Conservation (phyloP, 441 rosid genomes). For the Adansonia madagascariensis region DNA sequence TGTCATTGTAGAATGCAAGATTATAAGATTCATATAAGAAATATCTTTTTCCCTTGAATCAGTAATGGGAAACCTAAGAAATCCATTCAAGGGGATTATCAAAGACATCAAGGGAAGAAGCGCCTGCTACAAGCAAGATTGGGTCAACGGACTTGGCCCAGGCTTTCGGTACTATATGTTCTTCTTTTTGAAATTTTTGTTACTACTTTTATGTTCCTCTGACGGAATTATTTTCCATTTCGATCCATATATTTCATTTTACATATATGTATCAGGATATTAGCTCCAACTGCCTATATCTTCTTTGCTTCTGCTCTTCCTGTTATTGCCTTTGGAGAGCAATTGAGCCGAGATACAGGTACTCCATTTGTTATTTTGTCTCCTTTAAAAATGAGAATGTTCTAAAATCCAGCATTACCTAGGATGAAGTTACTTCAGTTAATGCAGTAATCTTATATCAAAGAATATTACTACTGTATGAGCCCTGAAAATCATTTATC, state of each 20-base stretch:
- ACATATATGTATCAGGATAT: constrained; percentile 45
- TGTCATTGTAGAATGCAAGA: neutral
- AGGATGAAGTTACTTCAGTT: neutral
- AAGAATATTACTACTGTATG: neutral
- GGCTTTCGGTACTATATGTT: constrained; percentile 54
- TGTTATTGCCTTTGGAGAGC: constrained; percentile 93
- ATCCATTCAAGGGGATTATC: constrained; percentile 66
- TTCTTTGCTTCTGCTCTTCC: constrained; percentile 95
- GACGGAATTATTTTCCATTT: neutral
- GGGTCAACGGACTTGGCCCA: constrained; percentile 54
- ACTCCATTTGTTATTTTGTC: neutral
- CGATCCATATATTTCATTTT: neutral
- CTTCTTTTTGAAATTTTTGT: constrained; percentile 16
- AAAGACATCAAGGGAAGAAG: constrained; percentile 67
- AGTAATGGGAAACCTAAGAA: constrained; percentile 52
- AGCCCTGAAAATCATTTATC: neutral
- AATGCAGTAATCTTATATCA: neutral
- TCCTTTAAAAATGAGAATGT: neutral
- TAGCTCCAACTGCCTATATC: constrained; percentile 77
- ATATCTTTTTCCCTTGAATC: constrained; percentile 5
- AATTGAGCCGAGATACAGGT: constrained; percentile 82
- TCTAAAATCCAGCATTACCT: constrained; percentile 8
- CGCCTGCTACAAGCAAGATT: constrained; percentile 73
- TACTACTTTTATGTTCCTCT: neutral
- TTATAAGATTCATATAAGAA: neutral